A percentile compares a stretch with the other conserved stretches of the same genome.
Conservation (phyloP, 176 grass and related monocot genomes). For the Aechmea fasciata region DNA sequence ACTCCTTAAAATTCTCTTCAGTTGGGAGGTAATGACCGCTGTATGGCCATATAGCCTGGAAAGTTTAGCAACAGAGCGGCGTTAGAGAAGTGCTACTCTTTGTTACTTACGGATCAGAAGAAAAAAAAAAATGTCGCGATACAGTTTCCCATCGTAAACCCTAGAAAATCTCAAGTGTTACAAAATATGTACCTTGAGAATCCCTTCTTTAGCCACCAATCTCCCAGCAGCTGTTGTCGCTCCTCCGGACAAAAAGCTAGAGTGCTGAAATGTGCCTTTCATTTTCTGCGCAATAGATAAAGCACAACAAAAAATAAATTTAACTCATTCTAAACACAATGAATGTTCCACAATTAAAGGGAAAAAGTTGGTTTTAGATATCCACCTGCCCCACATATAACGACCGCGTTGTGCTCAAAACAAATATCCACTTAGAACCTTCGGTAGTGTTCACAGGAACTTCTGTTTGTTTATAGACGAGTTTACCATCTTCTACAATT, state of each 20-base stretch:
- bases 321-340: neutral
- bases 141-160: too few species aligned
- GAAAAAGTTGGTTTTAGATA: neutral
- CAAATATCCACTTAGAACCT: constrained; percentile 96
- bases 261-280: constrained; percentile 96
- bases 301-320: constrained; percentile 8
- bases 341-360: neutral
- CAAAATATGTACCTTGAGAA: constrained; percentile 39
- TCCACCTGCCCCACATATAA: constrained; percentile 68
- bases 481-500: constrained; percentile 48
- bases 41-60: constrained; percentile 92
- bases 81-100: neutral
- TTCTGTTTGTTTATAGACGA: constrained; percentile 48
- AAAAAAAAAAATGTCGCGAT: too few species aligned
- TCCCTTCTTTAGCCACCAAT: constrained; percentile 63
- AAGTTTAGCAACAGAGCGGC: neutral
- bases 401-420: constrained; percentile 69
- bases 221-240: constrained; percentile 83
- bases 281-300: constrained; percentile 56
- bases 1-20: constrained; percentile 88
- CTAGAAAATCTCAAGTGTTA: neutral
- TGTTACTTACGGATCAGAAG: neutral
- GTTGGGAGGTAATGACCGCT: constrained; percentile 95
- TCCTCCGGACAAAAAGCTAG: constrained; percentile 79
- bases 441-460: constrained; percentile 43